These are phyloP conservation scores for Capsicum baccatum DNA, from an alignment of 257 asterid species.

Conservation along the genomic window DNA sequence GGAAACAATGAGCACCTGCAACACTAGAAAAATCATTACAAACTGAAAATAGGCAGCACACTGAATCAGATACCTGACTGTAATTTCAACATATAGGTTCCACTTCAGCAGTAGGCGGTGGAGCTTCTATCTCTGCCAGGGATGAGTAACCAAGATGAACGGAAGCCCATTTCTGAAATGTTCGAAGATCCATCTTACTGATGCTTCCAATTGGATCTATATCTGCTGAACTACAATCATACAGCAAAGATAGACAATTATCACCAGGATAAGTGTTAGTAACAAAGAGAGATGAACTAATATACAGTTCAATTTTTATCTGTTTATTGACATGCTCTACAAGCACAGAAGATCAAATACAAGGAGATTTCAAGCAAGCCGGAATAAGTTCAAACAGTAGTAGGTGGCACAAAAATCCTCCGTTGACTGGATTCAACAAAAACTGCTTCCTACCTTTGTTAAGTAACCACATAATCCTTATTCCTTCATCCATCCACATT, in stretches of 20 bases:
- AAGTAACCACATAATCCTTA: too few species aligned
- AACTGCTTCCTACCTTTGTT: too few species aligned
- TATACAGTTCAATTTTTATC: neutral
- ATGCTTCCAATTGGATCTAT: slow-evolving; percentile 92
- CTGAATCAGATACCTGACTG: slow-evolving; percentile 63
- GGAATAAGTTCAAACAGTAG: neutral
- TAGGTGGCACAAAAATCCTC: neutral
- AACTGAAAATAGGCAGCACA: neutral
- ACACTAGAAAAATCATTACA: neutral
- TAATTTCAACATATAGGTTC: slow-evolving; percentile 79
- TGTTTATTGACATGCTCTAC: slow-evolving; percentile 11
- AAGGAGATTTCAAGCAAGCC: neutral
- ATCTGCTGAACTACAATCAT: slow-evolving; percentile 96
- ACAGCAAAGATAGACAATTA: slow-evolving; percentile 50
- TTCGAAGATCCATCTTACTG: slow-evolving; percentile 81
- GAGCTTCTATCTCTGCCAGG: slow-evolving; percentile 82
- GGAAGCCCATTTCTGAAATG: slow-evolving; percentile 81
- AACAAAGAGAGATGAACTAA: neutral
- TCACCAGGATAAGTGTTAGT: neutral
- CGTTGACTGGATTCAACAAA: neutral
- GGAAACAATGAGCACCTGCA: neutral
- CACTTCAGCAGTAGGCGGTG: slow-evolving; percentile 91
- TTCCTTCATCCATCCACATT: slow-evolving; percentile 57
- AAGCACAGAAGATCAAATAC: neutral
- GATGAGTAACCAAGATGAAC: slow-evolving; percentile 80